Base-by-base conservation (phyloP, 306 rosid species). In the Purshia tridentata region DNA sequence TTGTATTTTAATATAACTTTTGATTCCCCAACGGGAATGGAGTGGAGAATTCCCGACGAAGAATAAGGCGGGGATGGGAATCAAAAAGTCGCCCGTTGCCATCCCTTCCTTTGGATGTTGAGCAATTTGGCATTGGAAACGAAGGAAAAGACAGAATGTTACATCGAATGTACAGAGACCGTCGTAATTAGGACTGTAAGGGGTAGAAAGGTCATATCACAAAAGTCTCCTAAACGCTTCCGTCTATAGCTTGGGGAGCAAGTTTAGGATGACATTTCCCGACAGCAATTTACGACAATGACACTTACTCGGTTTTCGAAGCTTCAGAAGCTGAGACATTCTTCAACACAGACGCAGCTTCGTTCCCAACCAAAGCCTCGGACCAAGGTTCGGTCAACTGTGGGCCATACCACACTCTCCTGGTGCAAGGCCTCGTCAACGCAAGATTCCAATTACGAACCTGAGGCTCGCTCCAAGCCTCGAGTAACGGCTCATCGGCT, bases 291-390 rank as follows among this genome's bases (percentile, higher is more conserved):
- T 72, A 69, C 82, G 16, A 44, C 5, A 39, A 51, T 69, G 57
- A 1, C 86, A 59, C 60, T 73, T 35, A 42, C 93, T 68, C 84
- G 85, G 55, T 72, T 80, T 72, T 49, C 90, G 78, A 82, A 65
- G 54, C 74, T 59, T 64, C 67, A 16, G 3, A 16, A 64, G 29
- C 64, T 67, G 35, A 41, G 51, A 54, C 64, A 52, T 51, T 18
- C 35, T 42, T 50, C 61, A 37, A 83, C 58, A 6, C 49, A 58
- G 15, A 54, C 63, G 41, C 54, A 16, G 71, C 51, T 65, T 73
- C 48, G 49, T 47, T n/a, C 85, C 88, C 63, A 71, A 71, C 83
- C 76, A 1, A n/a, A 82, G 69, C 50, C 78, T 70, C 81, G 76
- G 53, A 3, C 4, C 8, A 5, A 64, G 16, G 56, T 20, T 47